Evolutionary conservation across 768 basidiomycete species (phyloP), one percentile per base, ranked within the genome.

Genomic region (Sporobolomyces pararoseus): DNA sequence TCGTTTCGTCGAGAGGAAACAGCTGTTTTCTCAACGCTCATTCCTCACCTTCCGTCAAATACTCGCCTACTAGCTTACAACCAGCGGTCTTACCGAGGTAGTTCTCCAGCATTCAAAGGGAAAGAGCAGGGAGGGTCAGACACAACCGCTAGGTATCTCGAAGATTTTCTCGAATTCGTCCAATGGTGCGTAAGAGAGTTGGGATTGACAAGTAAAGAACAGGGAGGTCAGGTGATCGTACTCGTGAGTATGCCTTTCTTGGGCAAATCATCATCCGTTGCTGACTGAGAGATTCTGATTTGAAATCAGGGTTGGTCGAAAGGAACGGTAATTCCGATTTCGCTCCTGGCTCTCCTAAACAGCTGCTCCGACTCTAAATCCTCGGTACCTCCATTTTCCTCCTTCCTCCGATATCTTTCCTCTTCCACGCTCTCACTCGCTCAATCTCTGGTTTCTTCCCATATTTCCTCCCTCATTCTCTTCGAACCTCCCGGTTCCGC

Each of bases 401-500:
- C 64, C 25, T 67, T 63, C 57, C 44, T 54, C 39, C 1, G 34
- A 10, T 53, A 44, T 25, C 34, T 66, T 37, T 19, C 35, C 3
- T 39, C 60, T n/a, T 21, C 31, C 2, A 35, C 50, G 17, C 27
- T 44, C 27, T n/a, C 31, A 23, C 59, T 61, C 44, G 32, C 59
- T 13, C 32, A 44, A 34, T 21, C 39, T 27, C 58, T 46, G 0
- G 29, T 51, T 55, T 16, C 52, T 21, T 34, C 55, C n/a, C 70
- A 51, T 49, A 50, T 53, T 13, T 25, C 16, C 17, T 25, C 60
- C 29, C 55, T 66, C 51, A 29, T 70, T 39, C 62, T 70, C 47
- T 70, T 66, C 52, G 68, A 70, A 34, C 65, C 72, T 3, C 72
- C 72, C 51, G 72, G 72, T 12, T 64, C 68, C 4, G 65, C 73